Percentiles rank a stretch among this genome's conserved stretches.
Conservation (phyloP, 2,329 filamentous ascomycete species). For the Trichophyton simii region DNA sequence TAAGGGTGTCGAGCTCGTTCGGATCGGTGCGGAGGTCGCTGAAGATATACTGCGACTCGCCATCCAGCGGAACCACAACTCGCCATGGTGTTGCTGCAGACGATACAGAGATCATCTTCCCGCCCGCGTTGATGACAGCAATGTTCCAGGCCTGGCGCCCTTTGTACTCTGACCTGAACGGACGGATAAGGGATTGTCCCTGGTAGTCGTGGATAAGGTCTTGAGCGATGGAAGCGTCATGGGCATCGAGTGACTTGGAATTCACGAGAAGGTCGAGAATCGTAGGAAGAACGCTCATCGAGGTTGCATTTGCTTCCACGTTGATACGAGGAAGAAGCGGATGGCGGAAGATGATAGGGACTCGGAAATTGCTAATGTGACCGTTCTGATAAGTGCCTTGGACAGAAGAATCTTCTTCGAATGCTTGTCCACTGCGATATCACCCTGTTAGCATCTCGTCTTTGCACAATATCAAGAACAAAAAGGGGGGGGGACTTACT, state of each 20-base stretch:
- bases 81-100: conserved; percentile 64
- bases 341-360: conserved; percentile 36
- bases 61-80: conserved; percentile 66
- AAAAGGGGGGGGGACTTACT: conserved; percentile 16
- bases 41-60: conserved; percentile 46
- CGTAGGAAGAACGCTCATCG: conserved; percentile 35
- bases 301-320: conserved; percentile 29
- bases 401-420: conserved; percentile 29
- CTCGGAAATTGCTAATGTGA: conserved; percentile 34
- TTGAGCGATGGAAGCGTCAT: conserved; percentile 23
- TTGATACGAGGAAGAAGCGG: conserved; percentile 32
- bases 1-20: conserved; percentile 22
- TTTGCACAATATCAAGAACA: not conserved
- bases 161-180: conserved; percentile 24
- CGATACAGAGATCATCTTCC: conserved; percentile 51
- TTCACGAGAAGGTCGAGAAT: conserved; percentile 35
- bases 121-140: conserved; percentile 23
- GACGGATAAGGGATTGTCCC: conserved; percentile 37
- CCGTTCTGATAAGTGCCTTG: conserved; percentile 34
- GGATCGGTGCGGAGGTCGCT: conserved; percentile 25
- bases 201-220: conserved; percentile 35
- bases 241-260: conserved; percentile 27
- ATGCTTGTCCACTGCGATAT: conserved; percentile 28
- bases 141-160: conserved; percentile 25
- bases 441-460: not conserved